phyloP scores from a whole-genome alignment of 2,329 filamentous ascomycete genomes.

The Aspergillus luchuensis region DNA sequence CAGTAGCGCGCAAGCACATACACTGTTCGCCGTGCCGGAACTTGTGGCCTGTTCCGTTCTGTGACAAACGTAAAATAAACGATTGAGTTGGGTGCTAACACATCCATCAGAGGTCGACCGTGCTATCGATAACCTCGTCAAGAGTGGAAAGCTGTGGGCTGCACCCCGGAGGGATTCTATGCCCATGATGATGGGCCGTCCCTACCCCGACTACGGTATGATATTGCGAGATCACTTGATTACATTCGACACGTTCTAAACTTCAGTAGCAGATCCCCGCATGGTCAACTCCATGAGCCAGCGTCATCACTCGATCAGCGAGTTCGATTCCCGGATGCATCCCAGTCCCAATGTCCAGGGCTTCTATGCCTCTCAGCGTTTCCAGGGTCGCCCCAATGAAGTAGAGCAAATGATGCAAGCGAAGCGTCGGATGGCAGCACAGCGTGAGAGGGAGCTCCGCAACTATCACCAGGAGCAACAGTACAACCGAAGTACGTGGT shows the following conservation, averaged over 20 bases:
- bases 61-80: background rate
- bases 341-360: conserved; percentile 80
- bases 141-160: conserved; percentile 90
- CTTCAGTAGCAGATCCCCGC: conserved; percentile 64
- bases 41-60: background rate
- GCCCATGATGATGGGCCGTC: conserved; percentile 63
- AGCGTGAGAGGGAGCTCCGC: conserved; percentile 97
- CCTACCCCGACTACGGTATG: conserved; percentile 64
- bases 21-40: background rate
- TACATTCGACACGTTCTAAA: conserved; percentile 29
- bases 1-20: background rate
- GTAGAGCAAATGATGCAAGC: conserved; percentile 99
- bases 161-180: conserved; percentile 76
- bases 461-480: conserved; percentile 99
- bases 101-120: conserved; percentile 79
- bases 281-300: conserved; percentile 63
- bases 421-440: conserved; percentile 98
- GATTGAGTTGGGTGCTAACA: conserved; percentile 30
- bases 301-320: conserved; percentile 81
- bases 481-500: conserved; percentile 90
- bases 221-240: conserved; percentile 28
- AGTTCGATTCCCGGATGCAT: conserved; percentile 77
- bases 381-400: conserved; percentile 84
- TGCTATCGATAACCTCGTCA: conserved; percentile 91
- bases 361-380: conserved; percentile 92